A percentile compares a stretch with the other conserved stretches of the same genome.
Evolutionary conservation across 2,329 filamentous ascomycete genomes (phyloP).

Genomic region (Aspergillus ruber): DNA sequence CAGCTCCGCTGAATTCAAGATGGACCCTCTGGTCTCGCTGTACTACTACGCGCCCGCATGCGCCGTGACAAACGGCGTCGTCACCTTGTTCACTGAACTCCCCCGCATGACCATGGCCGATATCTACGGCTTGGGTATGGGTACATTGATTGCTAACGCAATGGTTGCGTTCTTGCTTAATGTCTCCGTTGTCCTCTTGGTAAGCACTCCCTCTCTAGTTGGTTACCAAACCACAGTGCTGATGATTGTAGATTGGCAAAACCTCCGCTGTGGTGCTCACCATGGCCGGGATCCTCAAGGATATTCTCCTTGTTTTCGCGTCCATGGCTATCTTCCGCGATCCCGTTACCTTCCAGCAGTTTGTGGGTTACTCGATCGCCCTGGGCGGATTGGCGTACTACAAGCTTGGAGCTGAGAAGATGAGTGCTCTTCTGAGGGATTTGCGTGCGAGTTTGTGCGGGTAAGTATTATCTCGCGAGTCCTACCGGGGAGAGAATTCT

Average conservation of each 20-base stretch:
- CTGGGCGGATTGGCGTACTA: slow-evolving; percentile 61
- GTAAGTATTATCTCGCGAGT: too few relatives aligned
- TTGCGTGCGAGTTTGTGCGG: too few relatives aligned
- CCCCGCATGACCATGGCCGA: slow-evolving; percentile 60
- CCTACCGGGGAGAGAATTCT: too few relatives aligned
- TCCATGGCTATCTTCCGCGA: slow-evolving; percentile 75
- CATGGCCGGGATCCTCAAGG: slow-evolving; percentile 79
- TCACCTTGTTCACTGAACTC: slow-evolving; percentile 64
- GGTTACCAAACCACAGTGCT: too few relatives aligned
- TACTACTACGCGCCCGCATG: slow-evolving; percentile 89
- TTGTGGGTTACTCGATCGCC: slow-evolving; percentile 71
- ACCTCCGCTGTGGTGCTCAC: slow-evolving; percentile 82
- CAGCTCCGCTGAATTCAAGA: slow-evolving; percentile 70
- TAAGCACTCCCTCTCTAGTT: too few relatives aligned
- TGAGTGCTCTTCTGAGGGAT: slow-evolving; percentile 29
- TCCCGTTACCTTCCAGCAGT: slow-evolving; percentile 62
- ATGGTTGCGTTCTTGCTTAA: slow-evolving; percentile 73
- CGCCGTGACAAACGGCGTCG: slow-evolving; percentile 69
- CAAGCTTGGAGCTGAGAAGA: slow-evolving; percentile 67
- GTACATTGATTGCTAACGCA: slow-evolving; percentile 65
- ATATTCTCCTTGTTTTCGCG: slow-evolving; percentile 71
- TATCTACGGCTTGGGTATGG: slow-evolving; percentile 58
- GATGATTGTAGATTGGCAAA: slow-evolving; percentile 57
- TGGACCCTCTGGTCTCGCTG: slow-evolving; percentile 80
- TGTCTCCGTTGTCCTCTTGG: slow-evolving; percentile 73